Evolutionary conservation across 1,284 basidiomycete genomes (phyloP), one percentile per base, ranked within the genome.

Genomic region (Cystobasidiaceae sp.): DNA sequence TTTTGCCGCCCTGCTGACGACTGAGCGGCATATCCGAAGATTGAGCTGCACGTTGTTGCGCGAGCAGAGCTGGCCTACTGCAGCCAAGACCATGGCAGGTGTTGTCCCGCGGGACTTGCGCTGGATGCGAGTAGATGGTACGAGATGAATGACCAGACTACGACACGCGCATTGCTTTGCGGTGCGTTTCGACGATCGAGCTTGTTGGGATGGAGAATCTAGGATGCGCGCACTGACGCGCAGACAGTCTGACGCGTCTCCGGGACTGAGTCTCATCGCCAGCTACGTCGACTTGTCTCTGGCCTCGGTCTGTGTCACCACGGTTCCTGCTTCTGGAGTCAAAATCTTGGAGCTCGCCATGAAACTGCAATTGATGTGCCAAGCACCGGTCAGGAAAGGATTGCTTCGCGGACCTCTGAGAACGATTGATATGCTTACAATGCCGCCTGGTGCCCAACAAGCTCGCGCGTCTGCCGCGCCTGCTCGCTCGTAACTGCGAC

Each of bases 1-100:
- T 2, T 54, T 49, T 0, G 76, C 77, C 0, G 80, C 80, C 8
- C 75, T 67, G 5, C 74, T 69, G 37, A 82, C 74, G n/a, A 81
- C 72, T n/a, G 69, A 69, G 21, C 54, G 44, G 9, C 75, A 78
- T 7, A 76, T 67, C 4, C 51, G 46, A 37, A 77, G 68, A 69
- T 80, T 80, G 67, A 73, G 69, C 6, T 65, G 54, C 15, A 77
- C 73, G 67, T 77, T 75, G 64, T 46, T 49, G 37, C 64, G 68
- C 30, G 72, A 73, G 67, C 69, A 71, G 25, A 74, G 64, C 37
- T 74, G 72, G 8, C 56, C 68, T 6, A 73, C 69, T 13, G 71
- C 72, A 21, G 72, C 71, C 39, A 69, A 68, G 43, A 70, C 63
- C 49, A 54, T 67, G 44, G 43, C 11, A 28, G 9, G 13, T 48